These are phyloP conservation scores for Asclepias syriaca DNA, from an alignment of 257 asterid genomes.

Conservation along the genomic window DNA sequence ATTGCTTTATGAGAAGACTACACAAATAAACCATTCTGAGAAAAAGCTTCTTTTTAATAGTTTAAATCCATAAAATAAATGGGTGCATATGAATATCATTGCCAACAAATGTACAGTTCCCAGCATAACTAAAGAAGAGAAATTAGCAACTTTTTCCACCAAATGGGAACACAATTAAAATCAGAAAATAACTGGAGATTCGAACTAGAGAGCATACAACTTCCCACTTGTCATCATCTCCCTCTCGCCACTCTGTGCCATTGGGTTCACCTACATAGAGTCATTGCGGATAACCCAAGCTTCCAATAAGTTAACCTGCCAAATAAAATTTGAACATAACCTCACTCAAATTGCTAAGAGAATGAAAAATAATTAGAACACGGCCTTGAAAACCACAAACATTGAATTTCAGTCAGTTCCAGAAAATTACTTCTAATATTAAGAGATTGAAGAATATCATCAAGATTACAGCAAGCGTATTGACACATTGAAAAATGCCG, in stretches of 20 bases:
- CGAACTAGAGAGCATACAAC: conserved; percentile 18
- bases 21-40: not conserved
- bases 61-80: conserved; percentile 1
- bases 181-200: conserved; percentile 23
- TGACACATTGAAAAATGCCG: too few species aligned
- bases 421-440: too few species aligned
- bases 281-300: not conserved
- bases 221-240: conserved; percentile 26
- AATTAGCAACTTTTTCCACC: conserved; percentile 14
- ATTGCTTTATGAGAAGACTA: not conserved
- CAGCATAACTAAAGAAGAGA: conserved; percentile 11
- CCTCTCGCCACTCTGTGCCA: not conserved
- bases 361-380: not conserved
- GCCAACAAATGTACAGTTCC: conserved; percentile 17
- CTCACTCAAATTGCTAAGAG: not conserved
- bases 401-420: too few species aligned
- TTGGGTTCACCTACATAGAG: conserved; percentile 1
- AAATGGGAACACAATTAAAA: conserved; percentile 13
- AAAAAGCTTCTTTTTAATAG: not conserved
- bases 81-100: conserved; percentile 1
- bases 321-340: not conserved
- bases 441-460: too few species aligned
- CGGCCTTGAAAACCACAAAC: not conserved
- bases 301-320: conserved; percentile 25
- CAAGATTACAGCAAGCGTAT: too few species aligned